These are phyloP conservation scores for Alternaria sp. DNA, from an alignment of 2,329 filamentous ascomycete genomes.

Conservation along the genomic window DNA sequence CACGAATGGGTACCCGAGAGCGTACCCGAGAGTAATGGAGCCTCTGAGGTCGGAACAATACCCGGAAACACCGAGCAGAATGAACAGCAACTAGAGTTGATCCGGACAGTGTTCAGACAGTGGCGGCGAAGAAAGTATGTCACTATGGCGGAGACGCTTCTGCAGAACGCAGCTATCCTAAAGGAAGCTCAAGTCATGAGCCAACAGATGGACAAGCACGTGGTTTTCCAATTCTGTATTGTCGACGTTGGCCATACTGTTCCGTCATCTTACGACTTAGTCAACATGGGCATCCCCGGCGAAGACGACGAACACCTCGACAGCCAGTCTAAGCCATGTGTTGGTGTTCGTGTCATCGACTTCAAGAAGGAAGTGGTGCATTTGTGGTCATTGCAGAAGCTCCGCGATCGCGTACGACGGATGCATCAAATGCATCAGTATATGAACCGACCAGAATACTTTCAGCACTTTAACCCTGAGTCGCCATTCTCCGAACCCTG, in stretches of 20 bases:
- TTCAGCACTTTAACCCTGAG: constrained; percentile 89
- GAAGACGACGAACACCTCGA: constrained; percentile 88
- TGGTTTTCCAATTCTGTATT: constrained; percentile 94
- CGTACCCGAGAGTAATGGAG: constrained; percentile 57
- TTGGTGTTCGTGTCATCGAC: constrained; percentile 89
- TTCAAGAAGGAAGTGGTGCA: constrained; percentile 87
- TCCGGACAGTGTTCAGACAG: constrained; percentile 71
- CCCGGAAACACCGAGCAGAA: constrained; percentile 55
- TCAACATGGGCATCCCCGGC: constrained; percentile 86
- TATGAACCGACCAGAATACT: constrained; percentile 92
- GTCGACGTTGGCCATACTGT: constrained; percentile 88
- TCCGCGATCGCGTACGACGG: constrained; percentile 83
- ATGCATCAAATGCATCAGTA: constrained; percentile 99
- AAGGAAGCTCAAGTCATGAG: constrained; percentile 99
- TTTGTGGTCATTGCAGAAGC: constrained; percentile 93
- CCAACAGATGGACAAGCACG: constrained; percentile 90
- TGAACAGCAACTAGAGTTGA: constrained; percentile 75
- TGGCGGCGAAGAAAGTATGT: constrained; percentile 91
- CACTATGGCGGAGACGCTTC: constrained; percentile 88
- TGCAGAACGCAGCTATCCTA: constrained; percentile 85
- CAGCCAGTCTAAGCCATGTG: constrained; percentile 84
- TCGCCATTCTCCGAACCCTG: constrained; percentile 93
- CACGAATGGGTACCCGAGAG: constrained; percentile 65
- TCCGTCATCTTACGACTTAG: constrained; percentile 95
- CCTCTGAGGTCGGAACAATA: constrained; percentile 23